Conservation (phyloP, 73 alveolate species). For the Symbiodinium natans region DNA sequence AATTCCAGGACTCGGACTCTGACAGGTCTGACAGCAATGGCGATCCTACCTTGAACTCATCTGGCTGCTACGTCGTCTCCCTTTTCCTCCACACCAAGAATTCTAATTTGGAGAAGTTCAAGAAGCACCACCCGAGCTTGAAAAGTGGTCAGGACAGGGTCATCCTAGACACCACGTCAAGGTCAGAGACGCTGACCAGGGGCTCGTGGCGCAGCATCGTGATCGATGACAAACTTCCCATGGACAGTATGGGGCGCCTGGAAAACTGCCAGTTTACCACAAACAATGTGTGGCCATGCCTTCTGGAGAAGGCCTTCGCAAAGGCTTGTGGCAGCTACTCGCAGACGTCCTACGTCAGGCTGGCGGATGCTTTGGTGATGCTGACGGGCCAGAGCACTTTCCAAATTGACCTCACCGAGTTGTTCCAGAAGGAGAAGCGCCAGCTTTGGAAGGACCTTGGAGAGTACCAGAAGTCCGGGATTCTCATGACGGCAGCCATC, state of each 20-base stretch:
- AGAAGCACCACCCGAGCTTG: constrained; percentile 53
- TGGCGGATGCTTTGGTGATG: constrained; percentile 50
- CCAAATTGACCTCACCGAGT: constrained; percentile 45
- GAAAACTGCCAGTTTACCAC: constrained; percentile 18
- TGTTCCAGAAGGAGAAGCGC: neutral
- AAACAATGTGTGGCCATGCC: constrained; percentile 42
- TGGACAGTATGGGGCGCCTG: neutral
- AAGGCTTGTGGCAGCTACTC: constrained; percentile 71
- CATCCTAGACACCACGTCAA: constrained; percentile 41
- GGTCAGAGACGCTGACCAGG: neutral
- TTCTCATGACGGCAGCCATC: constrained; percentile 77
- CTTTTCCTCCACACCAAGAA: constrained; percentile 53
- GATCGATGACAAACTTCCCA: constrained; percentile 53
- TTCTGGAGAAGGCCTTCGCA: constrained; percentile 75
- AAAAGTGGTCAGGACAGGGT: neutral
- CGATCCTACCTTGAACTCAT: constrained; percentile 1
- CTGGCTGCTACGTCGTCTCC: constrained; percentile 42
- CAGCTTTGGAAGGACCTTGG: constrained; percentile 68
- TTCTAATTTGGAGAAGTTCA: constrained; percentile 30
- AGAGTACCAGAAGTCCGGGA: constrained; percentile 47
- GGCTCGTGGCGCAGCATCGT: constrained; percentile 91
- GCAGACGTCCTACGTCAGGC: neutral
- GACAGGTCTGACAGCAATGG: neutral
- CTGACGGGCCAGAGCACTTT: constrained; percentile 88
- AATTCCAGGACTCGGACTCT: neutral